Conservation (phyloP, 371 early-diverging fungal genomes). For the Apophysomyces sp. region DNA sequence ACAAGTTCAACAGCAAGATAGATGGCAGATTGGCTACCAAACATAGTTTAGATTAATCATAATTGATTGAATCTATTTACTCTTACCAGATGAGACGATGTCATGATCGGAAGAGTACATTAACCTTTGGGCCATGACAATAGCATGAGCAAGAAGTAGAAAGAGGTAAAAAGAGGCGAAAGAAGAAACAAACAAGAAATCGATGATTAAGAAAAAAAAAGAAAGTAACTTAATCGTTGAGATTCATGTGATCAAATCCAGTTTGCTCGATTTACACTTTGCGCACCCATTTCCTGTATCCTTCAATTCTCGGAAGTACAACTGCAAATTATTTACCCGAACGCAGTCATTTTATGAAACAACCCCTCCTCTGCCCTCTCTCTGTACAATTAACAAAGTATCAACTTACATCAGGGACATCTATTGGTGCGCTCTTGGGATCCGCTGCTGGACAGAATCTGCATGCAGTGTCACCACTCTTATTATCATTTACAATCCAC, state of each 20-base stretch:
- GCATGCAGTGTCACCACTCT: neutral
- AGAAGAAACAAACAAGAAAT: neutral
- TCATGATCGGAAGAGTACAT: neutral
- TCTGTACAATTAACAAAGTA: no score
- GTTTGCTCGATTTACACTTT: neutral
- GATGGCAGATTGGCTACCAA: conserved; percentile 7
- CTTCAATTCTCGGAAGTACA: neutral
- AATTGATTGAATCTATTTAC: neutral
- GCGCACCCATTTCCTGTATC: neutral
- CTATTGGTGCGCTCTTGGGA: neutral
- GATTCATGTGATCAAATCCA: neutral
- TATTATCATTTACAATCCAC: neutral
- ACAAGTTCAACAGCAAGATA: conserved; percentile 24
- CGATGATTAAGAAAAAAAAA: neutral
- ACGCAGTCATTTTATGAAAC: neutral
- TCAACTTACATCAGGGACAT: no score
- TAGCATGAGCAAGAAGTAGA: neutral
- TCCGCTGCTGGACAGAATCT: neutral
- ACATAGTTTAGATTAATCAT: neutral
- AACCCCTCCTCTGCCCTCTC: no score
- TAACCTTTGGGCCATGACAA: neutral
- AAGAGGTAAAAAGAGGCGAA: neutral
- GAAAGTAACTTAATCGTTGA: neutral
- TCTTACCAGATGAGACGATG: neutral
- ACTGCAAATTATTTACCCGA: neutral